Evolutionary conservation across 106 monocot genomes (phyloP).

Genomic region (Dendrobium catenatum): DNA sequence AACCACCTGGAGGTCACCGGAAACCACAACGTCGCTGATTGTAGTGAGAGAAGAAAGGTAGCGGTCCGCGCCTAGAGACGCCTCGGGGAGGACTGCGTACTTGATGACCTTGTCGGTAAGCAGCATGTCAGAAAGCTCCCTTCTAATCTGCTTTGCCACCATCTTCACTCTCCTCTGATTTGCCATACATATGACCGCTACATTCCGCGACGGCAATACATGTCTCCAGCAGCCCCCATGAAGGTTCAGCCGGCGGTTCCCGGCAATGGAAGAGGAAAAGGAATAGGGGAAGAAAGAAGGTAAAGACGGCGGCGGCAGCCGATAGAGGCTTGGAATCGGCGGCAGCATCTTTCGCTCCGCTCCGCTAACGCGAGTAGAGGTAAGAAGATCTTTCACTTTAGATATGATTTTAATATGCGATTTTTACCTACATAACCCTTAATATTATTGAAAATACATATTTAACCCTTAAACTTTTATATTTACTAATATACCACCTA

Average conservation of each 20-base stretch:
- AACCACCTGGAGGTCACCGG: slow-evolving; percentile 90
- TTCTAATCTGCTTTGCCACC: slow-evolving; percentile 93
- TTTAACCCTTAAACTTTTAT: too few relatives aligned
- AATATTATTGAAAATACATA: too few relatives aligned
- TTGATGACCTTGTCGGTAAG: slow-evolving; percentile 74
- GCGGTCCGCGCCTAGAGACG: slow-evolving; percentile 86
- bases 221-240: not conserved
- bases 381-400: too few relatives aligned
- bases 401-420: too few relatives aligned
- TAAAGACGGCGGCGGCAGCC: slow-evolving; percentile 1
- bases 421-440: too few relatives aligned
- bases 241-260: not conserved
- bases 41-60: slow-evolving; percentile 96
- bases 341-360: not conserved
- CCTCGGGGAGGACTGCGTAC: slow-evolving; percentile 87
- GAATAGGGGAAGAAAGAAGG: not conserved
- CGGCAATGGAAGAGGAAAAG: not conserved
- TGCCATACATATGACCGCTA: slow-evolving; percentile 71
- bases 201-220: not conserved
- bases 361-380: too few relatives aligned
- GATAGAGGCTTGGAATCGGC: not conserved
- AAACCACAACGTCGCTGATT: slow-evolving; percentile 86
- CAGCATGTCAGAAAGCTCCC: slow-evolving; percentile 91
- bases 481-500: too few relatives aligned
- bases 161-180: slow-evolving; percentile 77